phyloP scores from a whole-genome alignment of 2,329 filamentous ascomycete species.

The Ilyonectria robusta region DNA sequence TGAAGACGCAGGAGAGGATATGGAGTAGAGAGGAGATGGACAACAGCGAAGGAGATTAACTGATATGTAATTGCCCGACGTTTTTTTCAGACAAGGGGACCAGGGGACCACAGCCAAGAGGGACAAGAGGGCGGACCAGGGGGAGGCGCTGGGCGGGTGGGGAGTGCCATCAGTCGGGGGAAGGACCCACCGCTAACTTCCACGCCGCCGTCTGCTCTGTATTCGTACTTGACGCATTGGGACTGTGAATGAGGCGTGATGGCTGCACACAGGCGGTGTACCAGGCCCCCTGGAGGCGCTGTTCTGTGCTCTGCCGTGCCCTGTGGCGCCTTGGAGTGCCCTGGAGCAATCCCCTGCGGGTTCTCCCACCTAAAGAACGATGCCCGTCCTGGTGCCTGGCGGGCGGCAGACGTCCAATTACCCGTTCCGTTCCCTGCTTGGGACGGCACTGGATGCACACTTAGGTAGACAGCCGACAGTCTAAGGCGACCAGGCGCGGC shows the following conservation, averaged over 20 bases:
- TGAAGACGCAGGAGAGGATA: slow-evolving; percentile 27
- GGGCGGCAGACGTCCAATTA: slow-evolving; percentile 7
- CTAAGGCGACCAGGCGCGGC: background rate
- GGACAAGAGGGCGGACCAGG: background rate
- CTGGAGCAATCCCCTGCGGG: background rate
- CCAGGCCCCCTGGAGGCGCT: slow-evolving; percentile 2
- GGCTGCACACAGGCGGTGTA: slow-evolving; percentile 18
- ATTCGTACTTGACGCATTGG: background rate
- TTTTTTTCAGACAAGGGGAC: slow-evolving; percentile 45
- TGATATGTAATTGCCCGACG: slow-evolving; percentile 50
- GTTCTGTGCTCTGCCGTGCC: slow-evolving; percentile 23
- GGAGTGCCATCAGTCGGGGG: slow-evolving; percentile 15
- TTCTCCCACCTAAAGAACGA: background rate
- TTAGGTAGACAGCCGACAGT: slow-evolving; percentile 2
- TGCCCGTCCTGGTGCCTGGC: slow-evolving; percentile 17
- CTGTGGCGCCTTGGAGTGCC: background rate
- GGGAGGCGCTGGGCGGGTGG: background rate
- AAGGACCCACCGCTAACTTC: background rate
- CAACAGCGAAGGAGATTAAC: slow-evolving; percentile 49
- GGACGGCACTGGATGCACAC: slow-evolving; percentile 22
- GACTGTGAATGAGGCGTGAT: no score
- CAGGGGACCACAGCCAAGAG: slow-evolving; percentile 8
- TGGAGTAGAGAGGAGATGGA: slow-evolving; percentile 12
- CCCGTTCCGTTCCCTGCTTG: slow-evolving; percentile 23
- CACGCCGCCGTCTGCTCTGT: background rate